phyloP scores from a whole-genome alignment of 495 filamentous ascomycete genomes.

The Polyplosphaeria fusca region DNA sequence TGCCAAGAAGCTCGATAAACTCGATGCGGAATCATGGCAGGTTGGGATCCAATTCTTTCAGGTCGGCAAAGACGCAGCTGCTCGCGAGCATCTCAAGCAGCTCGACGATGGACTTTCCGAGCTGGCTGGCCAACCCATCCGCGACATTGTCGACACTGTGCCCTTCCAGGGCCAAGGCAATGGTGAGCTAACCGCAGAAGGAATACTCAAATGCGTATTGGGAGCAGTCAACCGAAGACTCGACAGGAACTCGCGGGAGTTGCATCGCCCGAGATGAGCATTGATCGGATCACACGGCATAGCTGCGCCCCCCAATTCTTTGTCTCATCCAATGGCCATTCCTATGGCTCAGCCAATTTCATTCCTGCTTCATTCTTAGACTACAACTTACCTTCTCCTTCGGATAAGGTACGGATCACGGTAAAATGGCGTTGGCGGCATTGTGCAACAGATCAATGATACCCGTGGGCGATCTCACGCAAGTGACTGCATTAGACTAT shows the following conservation, averaged over 20 bases:
- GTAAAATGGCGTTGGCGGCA: too few species aligned
- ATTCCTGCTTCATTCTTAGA: too few species aligned
- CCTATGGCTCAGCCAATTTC: too few species aligned
- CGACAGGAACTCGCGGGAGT: slow-evolving; percentile 27
- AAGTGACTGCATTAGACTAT: too few species aligned
- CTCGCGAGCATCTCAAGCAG: slow-evolving; percentile 61
- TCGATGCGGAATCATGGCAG: slow-evolving; percentile 76
- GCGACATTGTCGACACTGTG: slow-evolving; percentile 95
- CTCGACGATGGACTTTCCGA: slow-evolving; percentile 74
- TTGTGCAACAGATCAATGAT: too few species aligned
- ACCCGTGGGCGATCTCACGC: too few species aligned
- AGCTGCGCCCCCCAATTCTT: too few species aligned
- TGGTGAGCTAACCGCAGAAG: slow-evolving; percentile 56
- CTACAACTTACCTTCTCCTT: too few species aligned
- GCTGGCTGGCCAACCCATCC: slow-evolving; percentile 49
- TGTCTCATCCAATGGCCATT: too few species aligned
- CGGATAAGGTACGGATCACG: too few species aligned
- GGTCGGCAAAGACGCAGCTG: slow-evolving; percentile 71
- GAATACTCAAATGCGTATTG: slow-evolving; percentile 69
- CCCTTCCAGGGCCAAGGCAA: slow-evolving; percentile 58
- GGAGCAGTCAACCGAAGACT: slow-evolving; percentile 24
- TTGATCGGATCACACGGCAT: too few species aligned
- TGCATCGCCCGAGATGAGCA: slow-evolving; percentile 25
- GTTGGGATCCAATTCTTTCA: slow-evolving; percentile 97
- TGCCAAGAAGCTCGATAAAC: slow-evolving; percentile 67